Evolutionary conservation across 2,329 filamentous ascomycete species (phyloP), one percentile per base, ranked within the genome.

Genomic region (Colletotrichum tofieldiae): DNA sequence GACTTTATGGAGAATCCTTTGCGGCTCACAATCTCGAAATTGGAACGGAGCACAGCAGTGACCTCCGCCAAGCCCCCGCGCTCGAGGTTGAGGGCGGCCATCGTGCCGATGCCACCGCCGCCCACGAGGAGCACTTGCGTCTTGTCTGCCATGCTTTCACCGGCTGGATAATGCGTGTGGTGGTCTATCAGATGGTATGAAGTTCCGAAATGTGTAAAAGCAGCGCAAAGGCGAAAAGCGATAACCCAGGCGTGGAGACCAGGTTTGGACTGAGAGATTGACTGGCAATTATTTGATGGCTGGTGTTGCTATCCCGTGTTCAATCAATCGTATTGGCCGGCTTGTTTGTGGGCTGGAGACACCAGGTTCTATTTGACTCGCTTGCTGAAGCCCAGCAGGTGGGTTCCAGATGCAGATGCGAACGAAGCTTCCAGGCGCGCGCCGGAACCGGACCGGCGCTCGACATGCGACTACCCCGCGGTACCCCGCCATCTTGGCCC

Each of bases 1-100:
- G 89, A 90, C 16, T 87, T 80, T 67, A 91, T 90, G 0, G 80
- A 77, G 71, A 89, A 90, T 14, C 89, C 89, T 5, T 83, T 76
- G 8, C 83, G 75, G 11, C 78, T 75, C 12, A 89, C 89, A 0
- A 78, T 79, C 0, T 81, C 78, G 78, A 85, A 91, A 75, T 90
- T 91, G 1, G 89, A 91, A 23, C 89, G 84, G 47, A 90, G 79
- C 0, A 91, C 85, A 0, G 85, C 81, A 0, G 89, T 89, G 4
- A 91, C 88, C 11, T 76, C 80, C n/a, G 88, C 87, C 26, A 82
- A 79, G 9, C 84, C 84, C 6, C 87, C 87, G 7, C 79, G 77
- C 76, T 91, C 86, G 23, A 91, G 82, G 35, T 86, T 86, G 54
- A 88, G 85, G 6, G 87, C 87, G 4, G 86, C 86, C 76, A 91